Evolutionary conservation across 208 protist species (phyloP), one percentile per base, ranked within the genome.

Genomic region (Wallacemonas sp.): DNA sequence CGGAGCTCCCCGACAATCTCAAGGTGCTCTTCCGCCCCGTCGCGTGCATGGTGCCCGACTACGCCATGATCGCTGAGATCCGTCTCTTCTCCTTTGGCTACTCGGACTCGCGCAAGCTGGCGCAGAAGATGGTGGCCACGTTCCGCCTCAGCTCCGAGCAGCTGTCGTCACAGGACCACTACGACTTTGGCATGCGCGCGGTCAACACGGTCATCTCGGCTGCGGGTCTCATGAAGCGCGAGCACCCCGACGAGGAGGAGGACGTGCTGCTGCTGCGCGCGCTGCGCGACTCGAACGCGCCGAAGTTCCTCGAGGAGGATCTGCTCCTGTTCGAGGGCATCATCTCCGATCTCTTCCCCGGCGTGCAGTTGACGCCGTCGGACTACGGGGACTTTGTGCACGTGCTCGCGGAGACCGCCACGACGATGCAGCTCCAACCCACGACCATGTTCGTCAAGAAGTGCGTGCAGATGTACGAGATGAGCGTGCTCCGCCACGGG

Each of bases 21-120:
- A 98, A 98, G 77, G 91, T 97, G 63, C 89, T 99, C 14, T 99
- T 99, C 91, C 87, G 98, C 57, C 93, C 97, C 26, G 96, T 98
- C n/a, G 97, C 97, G 26, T 98, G 96, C 87, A 99, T 99, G 98
- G 98, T 99, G 50, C 98, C 98, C 16, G 98, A 99, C 79, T 99
- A 99, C 77, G 97, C 97, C 42, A 96, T 99, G 93, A 99, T 99
- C 81, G 97, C 93, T 10, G 96, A 99, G 74, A 99, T 99, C 62
- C 90, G 95, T 65, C 91, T 99, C 46, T 99, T 98, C 81, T 99
- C 97, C 16, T 99, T 98, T 79, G 98, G 98, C 25, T 99, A 99
- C 82, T 89, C 81, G n/a, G 86, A 98, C 63, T 97, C 97, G 2
- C 83, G 92, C 33, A 88, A 88, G 72, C 74, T 99, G 61, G 90